Evolutionary conservation across 495 filamentous ascomycete genomes (phyloP), one percentile per base, ranked within the genome.

Genomic region (Parathielavia hyrcaniae): DNA sequence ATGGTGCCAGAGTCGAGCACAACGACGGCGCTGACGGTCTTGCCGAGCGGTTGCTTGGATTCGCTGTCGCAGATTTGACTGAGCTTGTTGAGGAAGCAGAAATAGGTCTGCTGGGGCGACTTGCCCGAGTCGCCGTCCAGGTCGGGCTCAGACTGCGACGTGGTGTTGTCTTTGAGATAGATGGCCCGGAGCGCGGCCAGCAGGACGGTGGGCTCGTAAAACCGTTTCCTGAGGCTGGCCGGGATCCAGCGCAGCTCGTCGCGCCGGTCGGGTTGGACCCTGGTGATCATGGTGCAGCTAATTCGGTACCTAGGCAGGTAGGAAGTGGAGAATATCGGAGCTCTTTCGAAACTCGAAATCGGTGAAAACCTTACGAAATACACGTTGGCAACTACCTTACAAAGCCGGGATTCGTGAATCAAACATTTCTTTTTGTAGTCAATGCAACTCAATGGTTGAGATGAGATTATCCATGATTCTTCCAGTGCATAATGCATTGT

Each of bases 61-160:
- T 23, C 34, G 41, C 16, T 67, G 58, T 65, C 58, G 57, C 66
- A 70, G 10, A 70, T 61, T 23, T 69, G 66, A 32, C 30, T 47
- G 0, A 69, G 47, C 44, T 69, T 70, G 60, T 70, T 61, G 34
- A 67, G 58, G 17, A 69, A 69, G 35, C 61, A 64, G 8, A 26
- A 36, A 49, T 58, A 68, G 2, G 34, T 47, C 19, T 61, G 19
- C 34, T 52, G 38, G 0, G 53, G 52, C 0, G 57, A 56, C 19
- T 44, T 63, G 32, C 52, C 58, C 14, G 6, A n/a, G 6, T 8
- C 22, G 0, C 26, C 36, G 13, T 65, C 62, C 17, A 63, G 53
- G 30, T 68, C 66, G 1, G 62, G 50, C 12, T 68, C 66, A 0
- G 62, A 46, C 12, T 53, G 39, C 10, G 32, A 26, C 6, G 47